A percentile compares a stretch with the other conserved stretches of the same genome.
Conservation (phyloP, 768 basidiomycete species). For the Hypholoma sublateritium region DNA sequence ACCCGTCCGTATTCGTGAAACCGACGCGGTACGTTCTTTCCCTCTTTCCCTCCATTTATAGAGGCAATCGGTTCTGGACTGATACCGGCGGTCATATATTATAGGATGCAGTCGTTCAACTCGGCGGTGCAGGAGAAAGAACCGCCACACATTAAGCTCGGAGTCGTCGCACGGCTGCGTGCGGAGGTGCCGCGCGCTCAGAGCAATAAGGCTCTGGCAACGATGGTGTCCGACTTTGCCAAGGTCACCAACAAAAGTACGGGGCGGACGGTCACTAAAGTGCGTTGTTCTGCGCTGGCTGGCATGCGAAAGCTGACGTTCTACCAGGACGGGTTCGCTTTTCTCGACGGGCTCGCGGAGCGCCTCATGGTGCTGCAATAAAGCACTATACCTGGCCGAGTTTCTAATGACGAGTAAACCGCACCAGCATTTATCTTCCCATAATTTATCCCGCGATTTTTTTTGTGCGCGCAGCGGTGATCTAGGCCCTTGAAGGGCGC, state of each 20-base stretch:
- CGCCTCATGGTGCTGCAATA: constrained; percentile 46
- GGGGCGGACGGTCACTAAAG: constrained; percentile 74
- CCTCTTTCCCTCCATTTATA: constrained; percentile 6
- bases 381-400: not conserved
- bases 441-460: not conserved
- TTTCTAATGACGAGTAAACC: not conserved
- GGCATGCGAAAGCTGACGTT: not conserved
- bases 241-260: constrained; percentile 65
- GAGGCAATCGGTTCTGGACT: not conserved
- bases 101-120: constrained; percentile 37
- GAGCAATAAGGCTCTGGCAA: constrained; percentile 57
- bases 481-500: not conserved
- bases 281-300: constrained; percentile 14
- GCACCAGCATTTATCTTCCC: not conserved
- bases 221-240: constrained; percentile 70
- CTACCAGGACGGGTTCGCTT: constrained; percentile 40
- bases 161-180: constrained; percentile 57
- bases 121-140: constrained; percentile 40
- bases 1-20: constrained; percentile 59
- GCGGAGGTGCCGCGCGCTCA: constrained; percentile 50
- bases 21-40: constrained; percentile 47
- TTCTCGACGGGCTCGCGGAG: constrained; percentile 60
- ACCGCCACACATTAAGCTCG: constrained; percentile 55
- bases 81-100: not conserved
- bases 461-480: not conserved